A percentile compares a stretch with the other conserved stretches of the same genome.
phyloP scores from a whole-genome alignment of 805 yeast species.

The Candida nemodendra region DNA sequence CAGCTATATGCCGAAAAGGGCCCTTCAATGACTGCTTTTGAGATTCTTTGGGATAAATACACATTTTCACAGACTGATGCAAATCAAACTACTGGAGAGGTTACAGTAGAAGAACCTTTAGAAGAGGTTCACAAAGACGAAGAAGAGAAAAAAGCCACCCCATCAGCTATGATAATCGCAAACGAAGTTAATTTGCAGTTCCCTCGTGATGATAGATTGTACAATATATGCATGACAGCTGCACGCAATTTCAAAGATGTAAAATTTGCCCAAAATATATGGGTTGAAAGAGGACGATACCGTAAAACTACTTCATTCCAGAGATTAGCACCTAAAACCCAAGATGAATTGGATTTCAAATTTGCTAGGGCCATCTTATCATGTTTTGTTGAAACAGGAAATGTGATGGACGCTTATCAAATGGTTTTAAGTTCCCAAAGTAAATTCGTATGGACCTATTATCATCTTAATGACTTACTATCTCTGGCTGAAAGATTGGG shows the following conservation, averaged over 20 bases:
- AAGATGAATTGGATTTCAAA: constrained; percentile 52
- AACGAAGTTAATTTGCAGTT: constrained; percentile 26
- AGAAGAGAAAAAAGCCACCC: constrained; percentile 19
- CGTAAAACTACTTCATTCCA: constrained; percentile 56
- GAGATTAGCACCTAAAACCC: constrained; percentile 32
- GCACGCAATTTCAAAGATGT: constrained; percentile 55
- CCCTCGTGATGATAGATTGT: constrained; percentile 47
- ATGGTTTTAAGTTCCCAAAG: constrained; percentile 64
- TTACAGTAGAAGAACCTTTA: constrained; percentile 22
- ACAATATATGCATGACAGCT: constrained; percentile 63
- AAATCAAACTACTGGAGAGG: constrained; percentile 15
- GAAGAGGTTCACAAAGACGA: constrained; percentile 14
- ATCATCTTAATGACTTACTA: constrained; percentile 43
- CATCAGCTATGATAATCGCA: constrained; percentile 10
- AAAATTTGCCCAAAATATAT: constrained; percentile 60
- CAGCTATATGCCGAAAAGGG: constrained; percentile 42
- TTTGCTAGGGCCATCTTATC: constrained; percentile 74
- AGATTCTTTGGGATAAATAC: constrained; percentile 33
- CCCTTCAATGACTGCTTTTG: constrained; percentile 34
- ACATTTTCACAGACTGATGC: constrained; percentile 35
- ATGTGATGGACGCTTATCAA: constrained; percentile 67
- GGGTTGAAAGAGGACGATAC: constrained; percentile 78
- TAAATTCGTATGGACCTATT: constrained; percentile 66
- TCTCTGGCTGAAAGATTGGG: constrained; percentile 43
- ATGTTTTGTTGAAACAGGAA: constrained; percentile 52